Evolutionary conservation across 139 green algal species (phyloP).

Genomic region (Monoraphidium neglectum): DNA sequence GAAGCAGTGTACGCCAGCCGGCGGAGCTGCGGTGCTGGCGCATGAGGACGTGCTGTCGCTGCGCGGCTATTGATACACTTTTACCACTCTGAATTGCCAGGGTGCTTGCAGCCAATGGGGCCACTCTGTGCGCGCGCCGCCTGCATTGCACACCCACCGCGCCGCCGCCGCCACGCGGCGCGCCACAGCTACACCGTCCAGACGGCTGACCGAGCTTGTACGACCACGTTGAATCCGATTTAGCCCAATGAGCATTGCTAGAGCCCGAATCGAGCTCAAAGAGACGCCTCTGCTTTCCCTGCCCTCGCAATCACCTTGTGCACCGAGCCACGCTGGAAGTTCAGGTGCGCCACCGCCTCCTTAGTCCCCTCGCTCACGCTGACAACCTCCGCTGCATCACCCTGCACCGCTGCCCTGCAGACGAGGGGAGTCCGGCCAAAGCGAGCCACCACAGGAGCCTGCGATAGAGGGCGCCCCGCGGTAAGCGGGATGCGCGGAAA

Average conservation of each 20-base stretch:
- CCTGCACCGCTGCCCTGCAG: constrained; percentile 46
- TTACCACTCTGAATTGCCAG: neutral
- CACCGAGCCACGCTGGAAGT: constrained; percentile 66
- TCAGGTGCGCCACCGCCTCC: constrained; percentile 58
- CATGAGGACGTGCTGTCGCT: too few species aligned
- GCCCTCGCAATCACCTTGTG: constrained; percentile 58
- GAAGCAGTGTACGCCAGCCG: neutral
- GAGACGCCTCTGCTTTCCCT: neutral
- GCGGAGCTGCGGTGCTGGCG: too few species aligned
- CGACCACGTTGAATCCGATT: neutral
- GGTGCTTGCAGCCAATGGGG: neutral
- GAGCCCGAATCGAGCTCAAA: too few species aligned
- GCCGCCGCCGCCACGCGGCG: neutral
- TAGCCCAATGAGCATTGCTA: neutral
- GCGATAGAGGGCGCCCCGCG: neutral
- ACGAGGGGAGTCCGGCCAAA: constrained; percentile 31
- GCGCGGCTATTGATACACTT: too few species aligned
- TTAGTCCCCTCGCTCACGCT: constrained; percentile 23
- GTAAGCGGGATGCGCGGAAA: too few species aligned
- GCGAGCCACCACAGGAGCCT: constrained; percentile 42
- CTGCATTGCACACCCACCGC: neutral
- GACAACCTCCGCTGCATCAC: constrained; percentile 38
- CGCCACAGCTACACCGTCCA: neutral
- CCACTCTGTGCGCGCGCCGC: neutral
- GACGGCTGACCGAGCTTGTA: neutral